Evolutionary conservation across 768 basidiomycete genomes (phyloP).

Genomic region (Kwoniella dendrophila): DNA sequence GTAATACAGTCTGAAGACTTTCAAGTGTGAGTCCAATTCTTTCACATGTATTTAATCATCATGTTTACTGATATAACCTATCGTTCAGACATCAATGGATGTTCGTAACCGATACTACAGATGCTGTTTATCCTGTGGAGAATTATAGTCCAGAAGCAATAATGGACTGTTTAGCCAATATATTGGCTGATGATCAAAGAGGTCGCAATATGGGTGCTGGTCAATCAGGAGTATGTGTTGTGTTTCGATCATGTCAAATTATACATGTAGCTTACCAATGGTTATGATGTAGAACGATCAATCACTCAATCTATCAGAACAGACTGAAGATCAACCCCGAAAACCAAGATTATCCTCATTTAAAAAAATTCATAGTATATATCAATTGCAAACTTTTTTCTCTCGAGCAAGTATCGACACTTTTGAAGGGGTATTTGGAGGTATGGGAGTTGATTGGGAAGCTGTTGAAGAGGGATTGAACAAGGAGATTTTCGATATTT

Average conservation of each 20-base stretch:
- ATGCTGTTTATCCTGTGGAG: constrained; percentile 82
- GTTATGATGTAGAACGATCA: background rate
- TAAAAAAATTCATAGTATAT: constrained; percentile 77
- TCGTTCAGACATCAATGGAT: constrained; percentile 83
- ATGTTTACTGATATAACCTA: background rate
- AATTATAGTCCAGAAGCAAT: constrained; percentile 77
- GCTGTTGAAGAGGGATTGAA: constrained; percentile 78
- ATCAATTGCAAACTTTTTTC: constrained; percentile 87
- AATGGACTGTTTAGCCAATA: constrained; percentile 85
- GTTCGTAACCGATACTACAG: constrained; percentile 95
- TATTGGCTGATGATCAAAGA: constrained; percentile 61
- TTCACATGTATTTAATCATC: constrained; percentile 1
- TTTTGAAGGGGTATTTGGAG: constrained; percentile 88
- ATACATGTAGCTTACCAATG: background rate
- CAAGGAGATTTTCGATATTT: constrained; percentile 81
- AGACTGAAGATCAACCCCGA: constrained; percentile 59
- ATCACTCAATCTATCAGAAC: background rate
- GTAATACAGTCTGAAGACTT: constrained; percentile 95
- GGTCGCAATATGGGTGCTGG: background rate
- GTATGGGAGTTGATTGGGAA: constrained; percentile 74
- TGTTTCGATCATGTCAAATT: background rate
- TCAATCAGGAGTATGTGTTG: background rate
- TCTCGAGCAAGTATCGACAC: constrained; percentile 81
- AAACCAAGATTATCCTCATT: constrained; percentile 71
- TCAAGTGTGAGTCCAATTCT: constrained; percentile 70